These are phyloP conservation scores for Funneliformis mosseae DNA, from an alignment of 192 early-diverging fungal genomes.

Conservation along the genomic window DNA sequence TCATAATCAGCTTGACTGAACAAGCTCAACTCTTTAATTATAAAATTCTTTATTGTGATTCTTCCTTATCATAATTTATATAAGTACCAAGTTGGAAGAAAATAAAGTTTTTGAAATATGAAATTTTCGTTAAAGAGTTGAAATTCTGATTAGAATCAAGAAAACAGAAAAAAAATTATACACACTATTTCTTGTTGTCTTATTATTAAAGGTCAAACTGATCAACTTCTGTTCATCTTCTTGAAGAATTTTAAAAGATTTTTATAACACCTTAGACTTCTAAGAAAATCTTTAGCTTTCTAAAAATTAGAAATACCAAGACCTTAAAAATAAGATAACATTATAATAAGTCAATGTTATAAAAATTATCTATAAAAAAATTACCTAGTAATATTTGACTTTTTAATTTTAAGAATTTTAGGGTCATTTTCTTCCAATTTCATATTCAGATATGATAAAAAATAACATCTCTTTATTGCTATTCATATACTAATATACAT, in stretches of 20 bases:
- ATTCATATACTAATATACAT: not conserved
- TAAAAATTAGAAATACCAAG: slow-evolving; percentile 82
- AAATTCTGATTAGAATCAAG: no score
- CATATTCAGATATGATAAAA: slow-evolving; percentile 93
- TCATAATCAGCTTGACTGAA: slow-evolving; percentile 95
- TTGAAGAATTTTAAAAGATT: slow-evolving; percentile 69
- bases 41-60: slow-evolving; percentile 86
- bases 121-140: no score
- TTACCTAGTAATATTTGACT: slow-evolving; percentile 90
- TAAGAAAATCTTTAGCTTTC: slow-evolving; percentile 93
- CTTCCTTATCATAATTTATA: slow-evolving; percentile 79
- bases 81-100: slow-evolving; percentile 69
- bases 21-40: slow-evolving; percentile 92
- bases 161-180: no score
- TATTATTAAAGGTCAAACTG: slow-evolving; percentile 97
- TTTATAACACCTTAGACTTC: slow-evolving; percentile 71
- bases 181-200: slow-evolving; percentile 90
- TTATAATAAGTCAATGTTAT: no score
- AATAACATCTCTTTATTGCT: slow-evolving; percentile 53
- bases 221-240: slow-evolving; percentile 74
- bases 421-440: slow-evolving; percentile 72
- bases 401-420: slow-evolving; percentile 77
- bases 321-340: slow-evolving; percentile 49
- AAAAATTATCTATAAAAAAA: no score
- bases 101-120: no score